Base-by-base conservation (phyloP, 306 rosid species). In the Fragaria nilgerrensis region DNA sequence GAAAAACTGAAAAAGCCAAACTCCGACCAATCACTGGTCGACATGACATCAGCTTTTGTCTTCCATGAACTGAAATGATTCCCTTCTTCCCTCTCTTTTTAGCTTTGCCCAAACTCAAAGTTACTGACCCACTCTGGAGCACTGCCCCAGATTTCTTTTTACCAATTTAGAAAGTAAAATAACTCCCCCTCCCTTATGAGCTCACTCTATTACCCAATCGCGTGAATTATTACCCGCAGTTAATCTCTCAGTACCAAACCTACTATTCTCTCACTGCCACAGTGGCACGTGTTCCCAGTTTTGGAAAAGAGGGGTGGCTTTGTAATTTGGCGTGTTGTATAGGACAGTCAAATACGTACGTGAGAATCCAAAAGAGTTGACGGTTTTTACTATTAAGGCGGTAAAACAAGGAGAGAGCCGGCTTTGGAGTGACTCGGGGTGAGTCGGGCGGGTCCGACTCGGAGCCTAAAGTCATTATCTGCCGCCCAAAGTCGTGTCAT, bases 41-140 rank as follows among this genome's bases (percentile, higher is more conserved):
- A 77, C 87, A 75, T 74, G 22, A 78, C 58, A 74, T 81, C 93
- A 86, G 87, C 93, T 81, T 91, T 91, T 87, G 92, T 86, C 91
- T 53, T 53, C 87, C 80, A 81, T 44, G 81, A 55, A 77, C 87
- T 79, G 72, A 81, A 82, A 91, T 87, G 89, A 87, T 87, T 88
- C 91, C 73, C 70, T 61, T 36, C 16, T 20, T 0, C 0, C 5
- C 22, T 3, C 44, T 48, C 9, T 71, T 9, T 70, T 10, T 1
- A 4, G 29, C 72, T 67, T 65, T 41, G 72, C 49, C 29, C 34
- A 5, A 13, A 23, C 56, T 69, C 27, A 65, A 63, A 36, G 70
- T 37, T 17, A 65, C 47, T 17, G 69, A n/a, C 22, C 22, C 32
- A 25, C 27, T 9, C 10, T 27, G 39, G 67, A 27, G 1, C 70